phyloP scores from a whole-genome alignment of 768 basidiomycete species.

The Auriscalpium orientale region DNA sequence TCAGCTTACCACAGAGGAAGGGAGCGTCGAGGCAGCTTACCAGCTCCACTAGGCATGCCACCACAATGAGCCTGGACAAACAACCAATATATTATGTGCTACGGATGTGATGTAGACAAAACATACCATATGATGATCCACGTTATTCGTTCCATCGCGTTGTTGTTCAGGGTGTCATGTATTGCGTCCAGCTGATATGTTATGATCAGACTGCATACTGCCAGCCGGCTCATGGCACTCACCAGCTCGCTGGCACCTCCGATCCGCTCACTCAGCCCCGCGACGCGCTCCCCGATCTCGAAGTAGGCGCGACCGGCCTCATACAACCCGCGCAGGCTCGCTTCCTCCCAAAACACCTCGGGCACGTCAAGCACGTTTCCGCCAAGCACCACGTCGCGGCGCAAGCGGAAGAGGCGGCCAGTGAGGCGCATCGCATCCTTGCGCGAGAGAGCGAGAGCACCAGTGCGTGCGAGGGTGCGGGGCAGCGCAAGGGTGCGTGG shows the following conservation, averaged over 20 bases:
- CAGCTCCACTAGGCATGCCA: constrained; percentile 82
- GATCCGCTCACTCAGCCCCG: constrained; percentile 82
- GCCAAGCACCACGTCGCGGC: constrained; percentile 85
- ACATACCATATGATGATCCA: constrained; percentile 62
- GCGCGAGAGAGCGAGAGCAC: constrained; percentile 66
- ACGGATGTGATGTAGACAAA: constrained; percentile 19
- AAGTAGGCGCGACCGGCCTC: constrained; percentile 93
- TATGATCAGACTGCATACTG: neutral
- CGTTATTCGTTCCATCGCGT: constrained; percentile 86
- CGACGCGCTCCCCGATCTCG: constrained; percentile 79
- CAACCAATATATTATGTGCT: constrained; percentile 14
- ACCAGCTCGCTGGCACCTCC: constrained; percentile 86
- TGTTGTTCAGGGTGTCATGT: constrained; percentile 87
- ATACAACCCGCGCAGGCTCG: constrained; percentile 81
- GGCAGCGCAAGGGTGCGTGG: constrained; percentile 77
- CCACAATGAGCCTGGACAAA: constrained; percentile 70
- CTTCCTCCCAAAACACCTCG: constrained; percentile 92
- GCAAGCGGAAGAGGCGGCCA: constrained; percentile 41
- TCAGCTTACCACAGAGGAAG: neutral
- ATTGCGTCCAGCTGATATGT: constrained; percentile 70
- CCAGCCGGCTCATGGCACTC: constrained; percentile 23
- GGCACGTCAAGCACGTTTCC: constrained; percentile 92
- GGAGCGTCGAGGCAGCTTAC: constrained; percentile 31
- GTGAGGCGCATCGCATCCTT: constrained; percentile 83
- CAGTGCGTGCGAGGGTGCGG: constrained; percentile 70